phyloP scores from a whole-genome alignment of 768 basidiomycete genomes.

The Lentinula sp. region DNA sequence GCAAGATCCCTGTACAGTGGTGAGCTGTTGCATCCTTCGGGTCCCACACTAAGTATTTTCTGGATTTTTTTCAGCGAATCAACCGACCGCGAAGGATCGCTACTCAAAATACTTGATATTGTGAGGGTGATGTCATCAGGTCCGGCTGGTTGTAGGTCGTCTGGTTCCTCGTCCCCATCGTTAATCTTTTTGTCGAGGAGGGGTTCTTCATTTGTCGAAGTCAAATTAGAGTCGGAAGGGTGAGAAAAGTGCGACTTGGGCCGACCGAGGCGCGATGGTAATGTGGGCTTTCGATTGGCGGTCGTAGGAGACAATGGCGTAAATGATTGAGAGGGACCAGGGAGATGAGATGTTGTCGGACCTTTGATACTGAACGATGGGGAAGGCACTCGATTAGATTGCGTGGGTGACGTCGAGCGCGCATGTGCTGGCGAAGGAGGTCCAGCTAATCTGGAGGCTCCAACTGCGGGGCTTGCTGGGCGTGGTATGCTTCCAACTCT shows the following conservation, averaged over 20 bases:
- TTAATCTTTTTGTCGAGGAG: background rate
- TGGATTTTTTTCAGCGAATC: slow-evolving; percentile 94
- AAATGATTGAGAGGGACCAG: slow-evolving; percentile 23
- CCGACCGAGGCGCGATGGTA: slow-evolving; percentile 71
- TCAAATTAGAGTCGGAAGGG: slow-evolving; percentile 11
- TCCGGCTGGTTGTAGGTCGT: background rate
- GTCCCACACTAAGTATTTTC: slow-evolving; percentile 70
- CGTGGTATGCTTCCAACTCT: slow-evolving; percentile 41
- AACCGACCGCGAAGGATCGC: slow-evolving; percentile 79
- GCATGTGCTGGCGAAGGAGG: slow-evolving; percentile 34
- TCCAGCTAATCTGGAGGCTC: slow-evolving; percentile 34
- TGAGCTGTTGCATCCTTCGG: slow-evolving; percentile 65
- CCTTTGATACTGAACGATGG: slow-evolving; percentile 41
- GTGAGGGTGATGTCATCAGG: slow-evolving; percentile 67
- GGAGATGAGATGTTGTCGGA: slow-evolving; percentile 26
- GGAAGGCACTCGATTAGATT: slow-evolving; percentile 39
- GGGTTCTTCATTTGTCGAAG: slow-evolving; percentile 6
- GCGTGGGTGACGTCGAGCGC: slow-evolving; percentile 30
- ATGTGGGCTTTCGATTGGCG: slow-evolving; percentile 52
- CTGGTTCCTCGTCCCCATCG: background rate
- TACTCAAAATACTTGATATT: slow-evolving; percentile 86
- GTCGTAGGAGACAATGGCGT: slow-evolving; percentile 37
- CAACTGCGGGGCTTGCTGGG: slow-evolving; percentile 40
- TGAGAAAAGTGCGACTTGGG: slow-evolving; percentile 47
- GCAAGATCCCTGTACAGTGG: slow-evolving; percentile 73